Conservation (phyloP, 257 asterid species). For the Solanum ossicruentum region DNA sequence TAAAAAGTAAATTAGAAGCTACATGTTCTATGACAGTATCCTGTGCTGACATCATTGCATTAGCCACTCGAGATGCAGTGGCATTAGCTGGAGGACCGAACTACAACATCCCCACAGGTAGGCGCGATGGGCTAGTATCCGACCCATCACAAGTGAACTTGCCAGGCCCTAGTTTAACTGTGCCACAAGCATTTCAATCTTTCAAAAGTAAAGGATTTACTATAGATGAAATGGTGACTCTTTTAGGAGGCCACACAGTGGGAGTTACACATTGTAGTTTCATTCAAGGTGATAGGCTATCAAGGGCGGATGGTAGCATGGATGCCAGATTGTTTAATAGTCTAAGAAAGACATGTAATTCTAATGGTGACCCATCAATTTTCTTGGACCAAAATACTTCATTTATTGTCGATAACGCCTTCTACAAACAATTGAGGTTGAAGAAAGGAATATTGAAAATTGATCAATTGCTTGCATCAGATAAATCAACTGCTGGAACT, state of each 20-base stretch:
- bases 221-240: conserved; percentile 53
- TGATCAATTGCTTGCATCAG: conserved; percentile 47
- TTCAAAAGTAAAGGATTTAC: conserved; percentile 37
- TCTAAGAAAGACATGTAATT: conserved; percentile 31
- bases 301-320: conserved; percentile 43
- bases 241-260: conserved; percentile 71
- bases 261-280: conserved; percentile 65
- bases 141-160: conserved; percentile 23
- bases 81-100: conserved; percentile 51
- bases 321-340: conserved; percentile 30
- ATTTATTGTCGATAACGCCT: conserved; percentile 43
- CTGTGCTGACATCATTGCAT: conserved; percentile 60
- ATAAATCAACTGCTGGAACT: conserved; percentile 17
- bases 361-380: conserved; percentile 28
- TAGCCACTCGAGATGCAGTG: conserved; percentile 73
- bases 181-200: conserved; percentile 19
- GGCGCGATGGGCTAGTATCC: conserved; percentile 59
- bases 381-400: conserved; percentile 62
- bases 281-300: conserved; percentile 34
- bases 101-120: conserved; percentile 42
- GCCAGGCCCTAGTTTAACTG: conserved; percentile 38
- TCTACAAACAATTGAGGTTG: conserved; percentile 30
- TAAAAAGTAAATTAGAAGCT: conserved; percentile 38
- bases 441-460: conserved; percentile 52
- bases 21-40: conserved; percentile 53